Evolutionary conservation across 257 asterid genomes (phyloP).

Genomic region (Lantana camara): DNA sequence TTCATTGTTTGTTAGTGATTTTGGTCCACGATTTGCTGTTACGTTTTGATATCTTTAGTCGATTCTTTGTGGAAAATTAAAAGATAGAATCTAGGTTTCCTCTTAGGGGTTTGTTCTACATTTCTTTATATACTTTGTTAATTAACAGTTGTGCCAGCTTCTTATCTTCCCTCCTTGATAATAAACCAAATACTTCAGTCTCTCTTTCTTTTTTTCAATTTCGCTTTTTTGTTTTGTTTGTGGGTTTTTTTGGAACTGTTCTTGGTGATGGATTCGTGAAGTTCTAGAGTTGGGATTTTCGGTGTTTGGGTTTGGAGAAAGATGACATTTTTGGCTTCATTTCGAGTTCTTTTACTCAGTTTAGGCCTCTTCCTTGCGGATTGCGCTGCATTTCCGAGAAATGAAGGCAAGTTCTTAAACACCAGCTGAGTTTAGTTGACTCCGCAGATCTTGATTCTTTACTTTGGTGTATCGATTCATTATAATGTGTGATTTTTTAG

Average conservation of each 20-base stretch:
- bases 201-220: background rate
- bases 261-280: slow-evolving; percentile 37
- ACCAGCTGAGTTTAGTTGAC: slow-evolving; percentile 1
- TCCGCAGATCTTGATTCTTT: slow-evolving; percentile 58
- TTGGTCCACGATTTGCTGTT: slow-evolving; percentile 50
- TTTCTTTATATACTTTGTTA: slow-evolving; percentile 28
- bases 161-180: slow-evolving; percentile 24
- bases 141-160: slow-evolving; percentile 23
- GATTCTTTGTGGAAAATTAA: background rate
- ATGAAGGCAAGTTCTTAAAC: slow-evolving; percentile 54
- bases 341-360: slow-evolving; percentile 45
- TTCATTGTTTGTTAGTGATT: slow-evolving; percentile 52
- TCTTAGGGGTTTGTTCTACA: slow-evolving; percentile 10
- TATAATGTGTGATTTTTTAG: slow-evolving; percentile 26
- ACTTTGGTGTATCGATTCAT: background rate
- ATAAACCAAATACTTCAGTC: slow-evolving; percentile 24
- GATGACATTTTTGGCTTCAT: slow-evolving; percentile 45
- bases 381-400: slow-evolving; percentile 53
- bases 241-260: slow-evolving; percentile 20
- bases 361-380: slow-evolving; percentile 42
- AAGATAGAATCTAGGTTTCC: slow-evolving; percentile 35
- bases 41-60: slow-evolving; percentile 38
- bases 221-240: slow-evolving; percentile 4
- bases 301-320: slow-evolving; percentile 31
- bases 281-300: slow-evolving; percentile 29